Base-by-base conservation (phyloP, 192 early-diverging fungal species). In the Coemansia sp. region DNA sequence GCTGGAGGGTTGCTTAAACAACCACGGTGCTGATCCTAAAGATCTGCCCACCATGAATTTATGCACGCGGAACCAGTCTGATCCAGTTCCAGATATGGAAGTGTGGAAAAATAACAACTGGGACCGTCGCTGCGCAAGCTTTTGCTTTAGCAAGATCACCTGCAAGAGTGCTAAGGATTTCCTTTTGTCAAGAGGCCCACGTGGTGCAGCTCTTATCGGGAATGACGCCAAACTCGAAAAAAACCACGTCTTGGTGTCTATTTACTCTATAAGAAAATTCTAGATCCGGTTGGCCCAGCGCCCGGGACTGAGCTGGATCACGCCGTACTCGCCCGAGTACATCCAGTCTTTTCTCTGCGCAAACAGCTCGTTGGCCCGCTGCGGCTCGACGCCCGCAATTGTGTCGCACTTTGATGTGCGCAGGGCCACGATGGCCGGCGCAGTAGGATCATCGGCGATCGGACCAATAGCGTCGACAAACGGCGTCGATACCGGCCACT, bases 351-450 rank as follows among this genome's bases (percentile, higher is more conserved):
- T 68, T 7, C 64, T 56, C 48, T 39, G 27, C 19, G 49, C 55
- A 43, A 72, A 69, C 63, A 81, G 63, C 52, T 62, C 64, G 23
- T 41, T 50, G 10, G 73, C 68, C 2, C 58, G 81, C 12, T 88
- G 87, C 3, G 62, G 63, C 5, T 59, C 57, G 2, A 98, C 62
- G 10, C 94, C 94, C 0, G 89, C 86, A 39, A 89, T 86, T 2
- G 88, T 87, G 78, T 98, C 92, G 51, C 88, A 89, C 69, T 98
- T 98, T 64, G 86, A 86, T 1, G 96, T 98, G 35, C 96, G 86
- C 54, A 98, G 78, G 11, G 87, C 70, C 0, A 90, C 82, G 43
- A 96, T 81, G 14, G 87, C 83, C 14, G 93, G 86, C 13, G 86
- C 82, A 8, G 59, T 78, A 12, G 76, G 69, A 22, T 66, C 54